phyloP scores from a whole-genome alignment of 768 basidiomycete species.

The Mrakia blollopis region DNA sequence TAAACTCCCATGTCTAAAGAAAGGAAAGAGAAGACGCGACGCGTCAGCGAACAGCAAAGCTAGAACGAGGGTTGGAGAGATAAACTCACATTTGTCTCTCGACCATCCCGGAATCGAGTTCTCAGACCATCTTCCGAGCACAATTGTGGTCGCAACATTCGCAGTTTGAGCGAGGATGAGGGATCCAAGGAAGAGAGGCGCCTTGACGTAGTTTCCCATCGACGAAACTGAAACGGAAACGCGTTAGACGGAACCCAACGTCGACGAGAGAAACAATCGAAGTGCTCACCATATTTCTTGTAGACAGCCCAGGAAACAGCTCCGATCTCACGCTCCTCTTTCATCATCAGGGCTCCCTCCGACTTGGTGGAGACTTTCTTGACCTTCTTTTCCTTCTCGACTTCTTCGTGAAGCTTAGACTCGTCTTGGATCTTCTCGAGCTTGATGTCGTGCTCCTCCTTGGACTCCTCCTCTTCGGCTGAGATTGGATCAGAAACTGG shows the following conservation, averaged over 20 bases:
- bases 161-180: slow-evolving; percentile 53
- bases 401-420: neutral
- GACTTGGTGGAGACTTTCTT: slow-evolving; percentile 9
- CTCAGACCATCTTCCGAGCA: slow-evolving; percentile 51
- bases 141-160: slow-evolving; percentile 59
- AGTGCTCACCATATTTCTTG: neutral
- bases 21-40: neutral
- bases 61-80: neutral
- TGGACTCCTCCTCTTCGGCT: slow-evolving; percentile 45
- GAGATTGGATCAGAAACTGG: slow-evolving; percentile 54
- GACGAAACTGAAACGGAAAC: slow-evolving; percentile 48
- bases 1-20: slow-evolving; percentile 18
- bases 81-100: slow-evolving; percentile 7
- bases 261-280: neutral
- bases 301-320: slow-evolving; percentile 2
- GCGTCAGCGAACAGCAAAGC: neutral
- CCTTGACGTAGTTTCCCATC: slow-evolving; percentile 52
- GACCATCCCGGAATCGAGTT: slow-evolving; percentile 12
- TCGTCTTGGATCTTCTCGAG: slow-evolving; percentile 2
- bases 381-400: neutral
- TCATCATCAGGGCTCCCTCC: slow-evolving; percentile 17
- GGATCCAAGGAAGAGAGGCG: slow-evolving; percentile 49
- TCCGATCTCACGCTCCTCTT: slow-evolving; percentile 30
- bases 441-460: slow-evolving; percentile 22
- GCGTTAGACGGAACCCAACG: neutral